phyloP scores from a whole-genome alignment of 1,284 basidiomycete genomes.

The Papiliotrema terrestris region DNA sequence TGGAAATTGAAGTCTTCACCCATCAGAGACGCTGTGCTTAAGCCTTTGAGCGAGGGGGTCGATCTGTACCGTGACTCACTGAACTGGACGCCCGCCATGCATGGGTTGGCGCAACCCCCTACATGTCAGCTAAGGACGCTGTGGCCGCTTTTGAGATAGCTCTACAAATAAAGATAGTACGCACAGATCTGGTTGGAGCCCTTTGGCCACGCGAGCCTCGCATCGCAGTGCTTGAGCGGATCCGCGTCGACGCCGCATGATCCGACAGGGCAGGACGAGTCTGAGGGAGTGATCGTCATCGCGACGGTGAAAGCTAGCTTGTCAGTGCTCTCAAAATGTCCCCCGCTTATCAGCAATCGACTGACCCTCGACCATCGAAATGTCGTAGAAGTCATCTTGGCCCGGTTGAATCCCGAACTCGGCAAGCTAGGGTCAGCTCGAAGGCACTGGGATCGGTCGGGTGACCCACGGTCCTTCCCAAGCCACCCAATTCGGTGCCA shows the following conservation, averaged over 20 bases:
- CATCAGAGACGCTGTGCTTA: neutral
- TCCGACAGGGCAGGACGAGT: conserved; percentile 10
- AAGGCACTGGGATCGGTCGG: no score
- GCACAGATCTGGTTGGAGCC: conserved; percentile 21
- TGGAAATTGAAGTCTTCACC: conserved; percentile 6
- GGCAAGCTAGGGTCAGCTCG: conserved; percentile 12
- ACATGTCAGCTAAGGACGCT: neutral
- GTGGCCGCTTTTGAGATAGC: no score
- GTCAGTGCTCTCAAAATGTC: neutral
- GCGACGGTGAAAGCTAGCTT: conserved; percentile 20
- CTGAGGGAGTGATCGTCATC: conserved; percentile 17
- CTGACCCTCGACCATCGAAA: conserved; percentile 27
- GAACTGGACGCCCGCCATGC: conserved; percentile 12
- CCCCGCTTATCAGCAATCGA: neutral
- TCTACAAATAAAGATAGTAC: neutral
- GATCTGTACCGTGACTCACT: no score
- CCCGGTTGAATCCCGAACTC: conserved; percentile 13
- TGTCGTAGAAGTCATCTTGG: conserved; percentile 20
- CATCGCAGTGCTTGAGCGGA: conserved; percentile 22
- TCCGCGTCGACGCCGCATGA: conserved; percentile 22
- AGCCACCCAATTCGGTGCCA: conserved; percentile 10
- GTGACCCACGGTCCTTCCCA: conserved; percentile 17
- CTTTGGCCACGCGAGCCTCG: conserved; percentile 17
- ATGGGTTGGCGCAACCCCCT: conserved; percentile 24
- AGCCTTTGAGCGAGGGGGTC: no score